These are phyloP conservation scores for Talaromyces sp. DNA, from an alignment of 2,329 filamentous ascomycete genomes.

Conservation along the genomic window DNA sequence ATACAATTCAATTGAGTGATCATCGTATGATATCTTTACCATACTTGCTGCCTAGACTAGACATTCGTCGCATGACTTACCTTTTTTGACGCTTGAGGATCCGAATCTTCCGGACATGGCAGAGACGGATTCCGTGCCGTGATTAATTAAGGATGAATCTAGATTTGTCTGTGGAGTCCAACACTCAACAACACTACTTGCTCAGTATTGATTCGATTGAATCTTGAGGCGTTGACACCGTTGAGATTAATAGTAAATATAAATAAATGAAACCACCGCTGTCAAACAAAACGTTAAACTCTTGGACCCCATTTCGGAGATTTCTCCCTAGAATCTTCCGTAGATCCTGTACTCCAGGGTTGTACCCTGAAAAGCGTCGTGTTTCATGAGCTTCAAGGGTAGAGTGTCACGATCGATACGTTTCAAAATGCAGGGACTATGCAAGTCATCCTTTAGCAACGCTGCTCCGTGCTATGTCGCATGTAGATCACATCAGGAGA, in stretches of 20 bases:
- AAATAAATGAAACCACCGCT: background rate
- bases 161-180: constrained; percentile 4
- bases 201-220: background rate
- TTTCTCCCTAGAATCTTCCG: background rate
- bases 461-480: background rate
- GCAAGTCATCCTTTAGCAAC: background rate
- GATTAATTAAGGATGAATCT: constrained; percentile 13
- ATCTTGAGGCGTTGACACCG: background rate
- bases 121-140: background rate
- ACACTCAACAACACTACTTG: background rate
- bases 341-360: background rate
- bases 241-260: background rate
- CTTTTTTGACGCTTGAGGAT: background rate
- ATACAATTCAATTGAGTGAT: background rate
- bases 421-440: background rate
- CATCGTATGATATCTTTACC: background rate
- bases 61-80: background rate
- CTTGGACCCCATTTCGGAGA: background rate
- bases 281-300: background rate
- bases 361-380: background rate
- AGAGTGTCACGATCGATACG: background rate
- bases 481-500: background rate
- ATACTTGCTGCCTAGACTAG: background rate
- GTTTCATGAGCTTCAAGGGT: background rate
- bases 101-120: background rate